Percentiles rank a stretch among this genome's conserved stretches.
phyloP scores from a whole-genome alignment of 805 yeast genomes.

The Brettanomyces naardenensis region DNA sequence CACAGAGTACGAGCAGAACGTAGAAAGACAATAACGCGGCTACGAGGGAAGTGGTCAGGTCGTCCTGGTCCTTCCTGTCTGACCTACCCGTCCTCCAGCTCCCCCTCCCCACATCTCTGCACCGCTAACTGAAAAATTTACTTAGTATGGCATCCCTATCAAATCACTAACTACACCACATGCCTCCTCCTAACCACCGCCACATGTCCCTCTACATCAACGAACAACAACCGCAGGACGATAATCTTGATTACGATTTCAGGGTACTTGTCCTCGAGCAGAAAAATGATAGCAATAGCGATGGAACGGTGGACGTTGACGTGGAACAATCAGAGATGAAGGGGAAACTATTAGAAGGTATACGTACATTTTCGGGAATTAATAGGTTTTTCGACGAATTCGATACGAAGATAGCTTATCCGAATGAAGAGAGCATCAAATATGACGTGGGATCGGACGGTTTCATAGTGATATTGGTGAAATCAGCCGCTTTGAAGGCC shows the following conservation, averaged over 20 bases:
- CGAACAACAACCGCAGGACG: constrained; percentile 4
- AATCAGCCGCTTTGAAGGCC: constrained; percentile 29
- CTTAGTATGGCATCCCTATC: no score
- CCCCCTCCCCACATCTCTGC: no score
- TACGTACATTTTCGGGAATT: constrained; percentile 39
- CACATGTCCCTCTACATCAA: constrained; percentile 3
- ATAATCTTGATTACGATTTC: constrained; percentile 9
- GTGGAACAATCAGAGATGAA: constrained; percentile 33
- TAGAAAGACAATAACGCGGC: no score
- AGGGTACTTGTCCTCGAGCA: constrained; percentile 9
- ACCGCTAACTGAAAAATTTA: no score
- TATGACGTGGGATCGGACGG: constrained; percentile 60
- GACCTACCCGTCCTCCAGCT: no score
- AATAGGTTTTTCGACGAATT: constrained; percentile 45
- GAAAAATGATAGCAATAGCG: neutral
- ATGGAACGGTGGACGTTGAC: constrained; percentile 21
- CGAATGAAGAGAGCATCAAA: constrained; percentile 46
- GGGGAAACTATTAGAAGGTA: constrained; percentile 36
- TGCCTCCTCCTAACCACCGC: no score
- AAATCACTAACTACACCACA: no score
- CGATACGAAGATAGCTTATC: constrained; percentile 43
- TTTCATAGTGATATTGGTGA: constrained; percentile 47
- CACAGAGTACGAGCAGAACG: no score
- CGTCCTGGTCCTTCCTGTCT: no score
- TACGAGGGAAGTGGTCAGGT: no score